Evolutionary conservation across 2,329 filamentous ascomycete species (phyloP), one percentile per base, ranked within the genome.

Genomic region (Tetracladium maxilliforme): DNA sequence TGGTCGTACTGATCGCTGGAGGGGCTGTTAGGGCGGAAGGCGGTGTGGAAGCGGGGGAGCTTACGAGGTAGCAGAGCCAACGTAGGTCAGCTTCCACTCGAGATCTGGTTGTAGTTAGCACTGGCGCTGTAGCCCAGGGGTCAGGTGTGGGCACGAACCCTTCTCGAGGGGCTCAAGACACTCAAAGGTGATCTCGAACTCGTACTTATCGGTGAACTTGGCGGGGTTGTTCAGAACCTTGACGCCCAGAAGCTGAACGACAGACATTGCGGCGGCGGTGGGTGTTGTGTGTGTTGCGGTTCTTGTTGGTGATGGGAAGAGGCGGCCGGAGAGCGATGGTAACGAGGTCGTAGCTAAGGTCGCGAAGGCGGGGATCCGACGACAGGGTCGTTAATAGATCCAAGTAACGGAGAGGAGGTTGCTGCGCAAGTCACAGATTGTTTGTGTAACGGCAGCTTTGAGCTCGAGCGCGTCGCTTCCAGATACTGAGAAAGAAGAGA

Each of bases 71-170:
- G 92, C 90, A 40, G 90, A 98, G 45, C 90, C 92, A 47, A 98
- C 90, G 43, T 98, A 98, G 51, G 84, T 98, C 43, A 98, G 65
- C 58, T 98, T 98, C 90, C 90, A 98, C 58, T 98, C 90, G 33
- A 98, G 74, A 57, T 98, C 90, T 92, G 43, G 17, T 19, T 21
- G 26, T 22, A 25, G 24, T 22, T 12, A 47, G 36, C 12, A 19
- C 41, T 28, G 36, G 18, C 18, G 18, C 18, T 19, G 8, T 19
- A n/a, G 18, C 11, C 9, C 11, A 8, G 8, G n/a, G 18, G n/a
- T 19, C 8, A 19, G 11, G 15, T 21, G 22, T 22, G 9, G 9
- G 10, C 21, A 35, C 52, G 16, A 52, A 86, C 84, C 86, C 57
- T 94, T 94, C 49, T 92, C 81, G 19, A 98, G 69, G 39, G 78